These are phyloP conservation scores for Cutaneotrichosporon dermatis DNA, from an alignment of 1,284 basidiomycete genomes.

Conservation along the genomic window DNA sequence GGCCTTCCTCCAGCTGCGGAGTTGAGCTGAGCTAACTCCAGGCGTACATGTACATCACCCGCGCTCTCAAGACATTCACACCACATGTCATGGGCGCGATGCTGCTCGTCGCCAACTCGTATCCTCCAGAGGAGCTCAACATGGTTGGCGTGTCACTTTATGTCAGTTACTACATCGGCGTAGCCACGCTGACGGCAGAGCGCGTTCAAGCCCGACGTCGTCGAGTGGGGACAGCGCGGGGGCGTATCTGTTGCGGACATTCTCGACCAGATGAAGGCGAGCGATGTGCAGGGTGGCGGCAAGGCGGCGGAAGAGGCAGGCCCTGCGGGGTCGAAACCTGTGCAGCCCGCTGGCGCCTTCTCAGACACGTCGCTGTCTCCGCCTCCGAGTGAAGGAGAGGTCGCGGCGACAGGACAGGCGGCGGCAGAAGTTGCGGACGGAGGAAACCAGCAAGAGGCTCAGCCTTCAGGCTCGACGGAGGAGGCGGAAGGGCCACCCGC, in stretches of 20 bases:
- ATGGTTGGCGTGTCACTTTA: slow-evolving; percentile 66
- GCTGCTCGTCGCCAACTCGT: slow-evolving; percentile 68
- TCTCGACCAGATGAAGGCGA: slow-evolving; percentile 36
- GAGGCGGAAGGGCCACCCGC: neutral
- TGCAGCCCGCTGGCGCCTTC: neutral
- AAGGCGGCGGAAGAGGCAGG: slow-evolving; percentile 8
- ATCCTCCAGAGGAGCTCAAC: slow-evolving; percentile 63
- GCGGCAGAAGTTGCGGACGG: neutral
- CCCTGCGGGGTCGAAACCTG: neutral
- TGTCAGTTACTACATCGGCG: slow-evolving; percentile 33
- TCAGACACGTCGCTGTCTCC: neutral
- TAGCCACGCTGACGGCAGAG: slow-evolving; percentile 23
- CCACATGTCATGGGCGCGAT: slow-evolving; percentile 74
- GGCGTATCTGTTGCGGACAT: slow-evolving; percentile 38
- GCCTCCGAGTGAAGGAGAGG: neutral
- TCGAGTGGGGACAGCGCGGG: slow-evolving; percentile 46
- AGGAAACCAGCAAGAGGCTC: neutral
- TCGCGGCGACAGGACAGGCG: neutral
- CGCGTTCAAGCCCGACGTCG: slow-evolving; percentile 48
- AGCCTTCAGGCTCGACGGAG: neutral
- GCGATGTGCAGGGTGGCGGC: neutral
- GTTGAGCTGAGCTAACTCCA: slow-evolving; percentile 16
- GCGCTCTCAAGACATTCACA: slow-evolving; percentile 68
- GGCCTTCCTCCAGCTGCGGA: neutral
- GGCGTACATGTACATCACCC: slow-evolving; percentile 77